A percentile compares a stretch with the other conserved stretches of the same genome.
These are phyloP conservation scores for Bipolaris zeicola DNA, from an alignment of 2,329 filamentous ascomycete genomes.

Conservation along the genomic window DNA sequence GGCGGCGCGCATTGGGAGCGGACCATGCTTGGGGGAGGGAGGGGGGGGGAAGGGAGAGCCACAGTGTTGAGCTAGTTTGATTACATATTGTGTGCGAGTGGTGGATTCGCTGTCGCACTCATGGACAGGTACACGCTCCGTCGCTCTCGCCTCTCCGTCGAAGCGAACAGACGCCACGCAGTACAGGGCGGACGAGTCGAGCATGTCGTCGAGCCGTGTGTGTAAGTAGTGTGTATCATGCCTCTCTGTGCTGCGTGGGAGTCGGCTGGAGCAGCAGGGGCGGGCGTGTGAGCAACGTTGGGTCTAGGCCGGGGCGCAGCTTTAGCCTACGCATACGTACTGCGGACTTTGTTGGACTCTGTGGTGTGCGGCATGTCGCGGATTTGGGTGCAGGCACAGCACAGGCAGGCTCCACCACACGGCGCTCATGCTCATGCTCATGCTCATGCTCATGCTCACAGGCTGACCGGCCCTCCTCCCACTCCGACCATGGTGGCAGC, in stretches of 20 bases:
- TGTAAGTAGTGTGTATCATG: background rate
- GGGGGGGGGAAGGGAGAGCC: conserved; percentile 2
- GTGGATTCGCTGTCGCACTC: conserved; percentile 21
- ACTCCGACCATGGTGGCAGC: conserved; percentile 5
- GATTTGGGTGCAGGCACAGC: background rate
- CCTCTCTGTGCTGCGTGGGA: background rate
- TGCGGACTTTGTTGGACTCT: background rate
- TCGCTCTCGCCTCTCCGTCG: background rate
- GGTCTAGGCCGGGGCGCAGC: conserved; percentile 6
- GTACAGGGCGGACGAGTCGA: background rate
- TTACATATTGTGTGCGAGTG: conserved; percentile 19
- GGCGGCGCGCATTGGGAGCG: conserved; percentile 18
- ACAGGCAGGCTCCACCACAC: background rate
- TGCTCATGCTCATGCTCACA: conserved; percentile 5
- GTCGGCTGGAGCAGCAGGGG: background rate
- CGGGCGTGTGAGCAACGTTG: conserved; percentile 4
- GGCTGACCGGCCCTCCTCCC: conserved; percentile 31
- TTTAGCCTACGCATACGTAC: conserved; percentile 8
- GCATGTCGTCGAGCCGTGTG: no score
- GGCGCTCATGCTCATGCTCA: no score
- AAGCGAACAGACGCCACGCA: background rate
- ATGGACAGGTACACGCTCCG: conserved; percentile 16
- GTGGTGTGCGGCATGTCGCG: conserved; percentile 1
- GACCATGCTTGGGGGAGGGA: background rate
- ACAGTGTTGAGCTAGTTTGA: conserved; percentile 27